Percentiles rank a stretch among this genome's conserved stretches.
These are phyloP conservation scores for Gnetum montanum DNA, from an alignment of 75 land plant species.

Conservation along the genomic window DNA sequence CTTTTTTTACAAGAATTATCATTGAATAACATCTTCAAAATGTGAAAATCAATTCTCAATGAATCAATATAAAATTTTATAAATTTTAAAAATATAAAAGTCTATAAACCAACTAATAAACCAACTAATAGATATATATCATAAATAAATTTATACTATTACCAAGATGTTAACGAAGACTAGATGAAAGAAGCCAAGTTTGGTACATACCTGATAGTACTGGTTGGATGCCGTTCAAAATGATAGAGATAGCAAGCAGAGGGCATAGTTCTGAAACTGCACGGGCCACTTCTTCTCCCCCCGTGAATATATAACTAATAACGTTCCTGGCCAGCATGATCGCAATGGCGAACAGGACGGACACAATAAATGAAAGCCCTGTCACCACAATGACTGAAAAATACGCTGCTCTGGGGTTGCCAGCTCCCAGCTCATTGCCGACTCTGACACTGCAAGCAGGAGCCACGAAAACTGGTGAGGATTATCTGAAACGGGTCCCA, in stretches of 20 bases:
- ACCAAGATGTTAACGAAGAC: too few species aligned
- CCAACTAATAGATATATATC: too few species aligned
- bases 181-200: too few species aligned
- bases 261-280: slow-evolving; percentile 48
- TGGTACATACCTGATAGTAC: slow-evolving; percentile 86
- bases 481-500: too few species aligned
- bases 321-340: slow-evolving; percentile 23
- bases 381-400: slow-evolving; percentile 44
- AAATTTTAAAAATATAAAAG: too few species aligned
- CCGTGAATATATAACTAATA: slow-evolving; percentile 53
- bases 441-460: slow-evolving; percentile 38
- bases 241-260: slow-evolving; percentile 35
- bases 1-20: too few species aligned
- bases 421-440: slow-evolving; percentile 61
- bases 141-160: too few species aligned
- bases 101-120: too few species aligned
- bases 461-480: too few species aligned
- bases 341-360: slow-evolving; percentile 11
- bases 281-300: slow-evolving; percentile 23
- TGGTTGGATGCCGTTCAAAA: slow-evolving; percentile 70
- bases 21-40: too few species aligned
- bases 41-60: too few species aligned
- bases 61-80: too few species aligned
- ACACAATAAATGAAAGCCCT: slow-evolving; percentile 19
- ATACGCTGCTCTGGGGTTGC: slow-evolving; percentile 44